Conservation (phyloP, 139 green algal species). For the Chlamydomonas eustigma region DNA sequence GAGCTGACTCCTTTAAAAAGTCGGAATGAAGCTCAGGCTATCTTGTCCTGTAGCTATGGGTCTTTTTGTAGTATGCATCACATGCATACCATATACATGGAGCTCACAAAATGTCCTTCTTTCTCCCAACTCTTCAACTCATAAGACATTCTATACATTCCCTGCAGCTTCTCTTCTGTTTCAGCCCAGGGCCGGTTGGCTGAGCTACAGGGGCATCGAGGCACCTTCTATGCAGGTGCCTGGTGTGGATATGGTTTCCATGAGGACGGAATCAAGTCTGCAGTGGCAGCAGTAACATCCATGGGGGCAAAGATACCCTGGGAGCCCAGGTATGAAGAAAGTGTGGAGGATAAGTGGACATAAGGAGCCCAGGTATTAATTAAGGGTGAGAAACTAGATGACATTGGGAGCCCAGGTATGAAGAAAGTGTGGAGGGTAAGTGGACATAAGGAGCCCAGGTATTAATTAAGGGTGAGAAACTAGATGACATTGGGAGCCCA, state of each 20-base stretch:
- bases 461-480: no score
- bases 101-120: no score
- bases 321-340: slow-evolving; percentile 17
- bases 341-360: background rate
- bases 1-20: no score
- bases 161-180: slow-evolving; percentile 43
- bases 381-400: no score
- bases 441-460: background rate
- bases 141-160: no score
- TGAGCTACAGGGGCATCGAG: slow-evolving; percentile 45
- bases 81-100: no score
- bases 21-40: no score
- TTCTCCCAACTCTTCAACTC: no score
- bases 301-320: slow-evolving; percentile 31
- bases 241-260: slow-evolving; percentile 94
- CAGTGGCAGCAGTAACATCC: slow-evolving; percentile 51
- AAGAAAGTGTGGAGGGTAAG: background rate
- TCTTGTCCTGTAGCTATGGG: no score
- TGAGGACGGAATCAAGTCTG: slow-evolving; percentile 87
- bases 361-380: no score
- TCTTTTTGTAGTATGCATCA: no score
- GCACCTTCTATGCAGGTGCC: slow-evolving; percentile 55
- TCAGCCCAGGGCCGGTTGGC: slow-evolving; percentile 52
- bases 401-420: slow-evolving; percentile 30
- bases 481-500: slow-evolving; percentile 32